Evolutionary conservation across 108 stramenopile species (phyloP).

Genomic region (Nannochloropsis salina): DNA sequence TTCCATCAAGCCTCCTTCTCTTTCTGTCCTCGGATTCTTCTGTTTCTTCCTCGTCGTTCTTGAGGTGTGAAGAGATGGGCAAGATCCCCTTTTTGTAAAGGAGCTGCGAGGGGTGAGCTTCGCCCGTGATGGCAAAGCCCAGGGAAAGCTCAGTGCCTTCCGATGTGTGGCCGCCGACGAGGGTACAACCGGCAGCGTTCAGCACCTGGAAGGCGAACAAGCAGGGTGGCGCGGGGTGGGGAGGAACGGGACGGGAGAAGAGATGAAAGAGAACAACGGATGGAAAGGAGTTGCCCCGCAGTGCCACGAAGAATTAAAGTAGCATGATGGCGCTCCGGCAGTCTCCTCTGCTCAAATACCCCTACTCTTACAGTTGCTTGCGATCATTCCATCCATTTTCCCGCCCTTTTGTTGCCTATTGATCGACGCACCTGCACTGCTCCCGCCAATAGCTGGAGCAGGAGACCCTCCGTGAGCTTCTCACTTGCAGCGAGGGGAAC

Average conservation of each 20-base stretch:
- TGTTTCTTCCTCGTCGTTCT: neutral
- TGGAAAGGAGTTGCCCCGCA: too few species aligned
- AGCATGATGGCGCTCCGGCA: too few species aligned
- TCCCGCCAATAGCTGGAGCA: constrained; percentile 58
- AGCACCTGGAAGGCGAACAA: constrained; percentile 27
- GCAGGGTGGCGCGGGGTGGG: neutral
- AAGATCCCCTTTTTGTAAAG: neutral
- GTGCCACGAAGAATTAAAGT: too few species aligned
- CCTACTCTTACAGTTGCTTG: neutral
- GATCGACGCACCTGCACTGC: constrained; percentile 22
- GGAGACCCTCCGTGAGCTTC: constrained; percentile 46
- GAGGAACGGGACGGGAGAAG: too few species aligned
- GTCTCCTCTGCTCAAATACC: neutral
- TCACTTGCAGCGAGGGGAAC: constrained; percentile 50
- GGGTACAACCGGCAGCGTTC: constrained; percentile 49
- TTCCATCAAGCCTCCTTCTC: neutral
- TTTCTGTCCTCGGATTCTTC: neutral
- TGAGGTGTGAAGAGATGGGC: neutral
- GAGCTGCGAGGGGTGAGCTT: constrained; percentile 11
- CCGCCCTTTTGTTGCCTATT: neutral
- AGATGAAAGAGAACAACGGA: too few species aligned
- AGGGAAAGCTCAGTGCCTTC: constrained; percentile 61
- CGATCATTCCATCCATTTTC: neutral
- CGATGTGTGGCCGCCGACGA: constrained; percentile 67
- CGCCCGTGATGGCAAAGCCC: constrained; percentile 59